phyloP scores from a whole-genome alignment of 2,329 filamentous ascomycete genomes.

The Aureobasidium uvarum region DNA sequence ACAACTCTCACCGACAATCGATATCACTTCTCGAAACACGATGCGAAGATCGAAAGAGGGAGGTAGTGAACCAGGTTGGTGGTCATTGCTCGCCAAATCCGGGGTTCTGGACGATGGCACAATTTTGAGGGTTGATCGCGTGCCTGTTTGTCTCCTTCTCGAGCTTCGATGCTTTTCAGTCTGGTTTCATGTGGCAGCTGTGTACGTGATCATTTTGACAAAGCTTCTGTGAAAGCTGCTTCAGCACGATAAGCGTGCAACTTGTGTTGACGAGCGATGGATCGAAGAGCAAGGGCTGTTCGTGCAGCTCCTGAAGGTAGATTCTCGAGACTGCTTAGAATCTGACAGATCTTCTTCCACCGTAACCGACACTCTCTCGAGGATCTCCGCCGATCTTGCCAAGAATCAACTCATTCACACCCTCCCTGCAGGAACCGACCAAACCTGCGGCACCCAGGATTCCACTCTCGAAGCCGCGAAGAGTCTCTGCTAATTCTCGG shows the following conservation, averaged over 20 bases:
- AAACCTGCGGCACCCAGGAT: conserved; percentile 50
- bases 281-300: not conserved
- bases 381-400: conserved; percentile 28
- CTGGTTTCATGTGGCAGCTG: not conserved
- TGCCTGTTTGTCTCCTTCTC: not conserved
- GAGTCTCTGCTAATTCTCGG: conserved; percentile 47
- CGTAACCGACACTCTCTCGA: conserved; percentile 10
- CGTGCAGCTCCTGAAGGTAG: not conserved
- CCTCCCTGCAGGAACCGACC: conserved; percentile 50
- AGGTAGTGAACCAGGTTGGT: not conserved
- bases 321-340: conserved; percentile 9
- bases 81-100: not conserved
- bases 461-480: conserved; percentile 51
- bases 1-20: not conserved
- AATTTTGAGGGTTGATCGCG: not conserved
- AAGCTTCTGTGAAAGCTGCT: not conserved
- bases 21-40: not conserved
- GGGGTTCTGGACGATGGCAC: conserved; percentile 2
- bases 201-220: not conserved
- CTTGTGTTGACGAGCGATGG: not conserved
- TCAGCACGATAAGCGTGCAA: not conserved
- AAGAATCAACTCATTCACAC: conserved; percentile 46
- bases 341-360: conserved; percentile 20
- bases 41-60: not conserved
- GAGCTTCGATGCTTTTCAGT: not conserved